These are phyloP conservation scores for Irpex sp. DNA, from an alignment of 1,284 basidiomycete species.

Conservation along the genomic window DNA sequence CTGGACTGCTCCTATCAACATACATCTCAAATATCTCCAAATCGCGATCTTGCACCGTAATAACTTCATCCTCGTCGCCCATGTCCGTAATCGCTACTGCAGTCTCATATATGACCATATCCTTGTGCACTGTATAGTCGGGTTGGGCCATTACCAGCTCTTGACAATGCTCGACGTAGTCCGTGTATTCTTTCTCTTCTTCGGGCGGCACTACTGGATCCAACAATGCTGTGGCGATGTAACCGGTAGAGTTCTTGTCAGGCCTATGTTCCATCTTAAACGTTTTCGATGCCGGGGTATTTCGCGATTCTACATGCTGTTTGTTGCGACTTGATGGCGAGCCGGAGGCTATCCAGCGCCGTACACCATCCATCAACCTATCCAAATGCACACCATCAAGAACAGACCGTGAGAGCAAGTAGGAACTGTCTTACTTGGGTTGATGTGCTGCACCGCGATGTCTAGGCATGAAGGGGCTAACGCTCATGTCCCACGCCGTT, in stretches of 20 bases:
- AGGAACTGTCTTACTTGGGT: slow-evolving; percentile 25
- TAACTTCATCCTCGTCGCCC: slow-evolving; percentile 31
- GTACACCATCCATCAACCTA: slow-evolving; percentile 72
- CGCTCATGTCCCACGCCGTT: slow-evolving; percentile 62
- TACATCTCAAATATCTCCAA: slow-evolving; percentile 34
- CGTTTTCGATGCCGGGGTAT: slow-evolving; percentile 32
- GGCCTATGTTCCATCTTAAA: slow-evolving; percentile 19
- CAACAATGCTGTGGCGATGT: slow-evolving; percentile 59
- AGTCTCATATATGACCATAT: slow-evolving; percentile 50
- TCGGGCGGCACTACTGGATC: slow-evolving; percentile 62
- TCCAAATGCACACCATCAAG: not conserved
- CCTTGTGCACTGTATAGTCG: slow-evolving; percentile 46
- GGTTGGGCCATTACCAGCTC: slow-evolving; percentile 46
- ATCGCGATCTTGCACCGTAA: slow-evolving; percentile 36
- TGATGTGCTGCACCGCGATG: slow-evolving; percentile 40
- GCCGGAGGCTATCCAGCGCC: slow-evolving; percentile 64
- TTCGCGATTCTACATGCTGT: slow-evolving; percentile 28
- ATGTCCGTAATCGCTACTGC: slow-evolving; percentile 44
- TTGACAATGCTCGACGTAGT: slow-evolving; percentile 69
- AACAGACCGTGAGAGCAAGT: not conserved
- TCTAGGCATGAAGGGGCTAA: slow-evolving; percentile 70
- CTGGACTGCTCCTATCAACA: slow-evolving; percentile 34
- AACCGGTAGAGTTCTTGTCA: slow-evolving; percentile 61
- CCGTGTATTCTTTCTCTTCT: slow-evolving; percentile 78
- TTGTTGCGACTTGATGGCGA: slow-evolving; percentile 39